phyloP scores from a whole-genome alignment of 2,329 filamentous ascomycete genomes.

The Emergomyces orientalis region DNA sequence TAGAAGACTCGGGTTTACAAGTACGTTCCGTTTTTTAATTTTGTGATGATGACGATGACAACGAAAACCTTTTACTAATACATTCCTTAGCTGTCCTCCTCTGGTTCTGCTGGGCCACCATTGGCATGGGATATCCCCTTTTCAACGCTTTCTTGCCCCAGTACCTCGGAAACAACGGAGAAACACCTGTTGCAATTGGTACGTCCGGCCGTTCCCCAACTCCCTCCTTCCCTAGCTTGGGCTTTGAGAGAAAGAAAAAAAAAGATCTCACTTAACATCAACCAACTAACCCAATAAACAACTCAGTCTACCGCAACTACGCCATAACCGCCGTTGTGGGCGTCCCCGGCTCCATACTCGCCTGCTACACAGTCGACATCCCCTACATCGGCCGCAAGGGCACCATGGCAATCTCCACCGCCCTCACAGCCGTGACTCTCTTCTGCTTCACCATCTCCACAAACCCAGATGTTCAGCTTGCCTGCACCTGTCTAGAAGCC shows the following conservation, averaged over 20 bases:
- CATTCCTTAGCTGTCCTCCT: conserved; percentile 37
- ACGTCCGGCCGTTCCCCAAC: conserved; percentile 9
- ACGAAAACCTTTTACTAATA: not conserved
- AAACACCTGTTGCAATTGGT: conserved; percentile 31
- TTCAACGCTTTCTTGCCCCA: conserved; percentile 89
- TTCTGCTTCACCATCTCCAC: conserved; percentile 47
- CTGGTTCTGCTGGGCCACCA: conserved; percentile 73
- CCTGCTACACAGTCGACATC: conserved; percentile 61
- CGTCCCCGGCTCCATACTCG: conserved; percentile 66
- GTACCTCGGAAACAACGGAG: conserved; percentile 57
- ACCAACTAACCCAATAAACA: not conserved
- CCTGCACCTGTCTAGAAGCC: conserved; percentile 45
- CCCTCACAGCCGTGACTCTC: conserved; percentile 45
- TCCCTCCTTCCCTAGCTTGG: not conserved
- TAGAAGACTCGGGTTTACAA: conserved; percentile 41
- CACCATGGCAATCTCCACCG: conserved; percentile 45
- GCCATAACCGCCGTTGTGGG: conserved; percentile 69
- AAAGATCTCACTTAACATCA: too few species aligned
- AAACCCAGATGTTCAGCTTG: conserved; percentile 42
- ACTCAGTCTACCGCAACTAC: conserved; percentile 62
- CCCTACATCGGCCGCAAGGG: conserved; percentile 54
- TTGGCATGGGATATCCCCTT: conserved; percentile 78
- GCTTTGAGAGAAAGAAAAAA: too few species aligned
- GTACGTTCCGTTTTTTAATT: conserved; percentile 21
- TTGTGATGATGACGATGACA: not conserved